Conservation (phyloP, 2,329 filamentous ascomycete species). For the Aspergillus amoenus region DNA sequence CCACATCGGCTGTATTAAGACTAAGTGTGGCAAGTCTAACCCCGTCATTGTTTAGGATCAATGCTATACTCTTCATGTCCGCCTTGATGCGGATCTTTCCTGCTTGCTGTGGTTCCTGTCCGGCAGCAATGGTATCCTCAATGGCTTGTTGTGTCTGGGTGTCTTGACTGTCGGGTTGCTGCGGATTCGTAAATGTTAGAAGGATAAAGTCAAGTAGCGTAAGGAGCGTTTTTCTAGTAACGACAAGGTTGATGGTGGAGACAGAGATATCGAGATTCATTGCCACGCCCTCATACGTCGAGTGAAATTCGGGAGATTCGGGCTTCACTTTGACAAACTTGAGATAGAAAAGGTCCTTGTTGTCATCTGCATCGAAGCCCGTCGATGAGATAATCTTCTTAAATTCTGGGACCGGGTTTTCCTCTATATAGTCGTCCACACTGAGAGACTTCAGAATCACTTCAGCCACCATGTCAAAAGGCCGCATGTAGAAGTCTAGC, state of each 20-base stretch:
- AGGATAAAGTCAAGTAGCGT: slow-evolving; percentile 93
- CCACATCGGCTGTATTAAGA: slow-evolving; percentile 87
- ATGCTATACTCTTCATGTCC: slow-evolving; percentile 85
- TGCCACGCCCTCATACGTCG: slow-evolving; percentile 87
- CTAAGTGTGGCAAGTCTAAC: slow-evolving; percentile 90
- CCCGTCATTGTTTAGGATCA: slow-evolving; percentile 97
- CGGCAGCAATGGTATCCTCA: slow-evolving; percentile 26
- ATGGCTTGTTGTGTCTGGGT: slow-evolving; percentile 31
- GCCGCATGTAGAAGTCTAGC: slow-evolving; percentile 81
- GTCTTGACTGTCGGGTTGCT: slow-evolving; percentile 45
- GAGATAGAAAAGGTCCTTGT: slow-evolving; percentile 79
- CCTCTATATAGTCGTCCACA: slow-evolving; percentile 90
- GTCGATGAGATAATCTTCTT: slow-evolving; percentile 97
- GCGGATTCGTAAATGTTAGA: slow-evolving; percentile 76
- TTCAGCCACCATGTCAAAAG: slow-evolving; percentile 90
- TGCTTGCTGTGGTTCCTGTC: slow-evolving; percentile 37
- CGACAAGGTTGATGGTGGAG: slow-evolving; percentile 93
- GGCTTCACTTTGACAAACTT: slow-evolving; percentile 89
- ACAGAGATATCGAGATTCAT: slow-evolving; percentile 89
- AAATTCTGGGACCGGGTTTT: slow-evolving; percentile 84
- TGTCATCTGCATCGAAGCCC: slow-evolving; percentile 64
- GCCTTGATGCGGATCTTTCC: slow-evolving; percentile 92
- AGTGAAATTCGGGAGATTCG: slow-evolving; percentile 88
- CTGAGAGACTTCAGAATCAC: slow-evolving; percentile 83
- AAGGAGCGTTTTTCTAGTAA: slow-evolving; percentile 87